A percentile compares a stretch with the other conserved stretches of the same genome.
Evolutionary conservation across 2,329 filamentous ascomycete species (phyloP).

Genomic region (Diplodia sapinea): DNA sequence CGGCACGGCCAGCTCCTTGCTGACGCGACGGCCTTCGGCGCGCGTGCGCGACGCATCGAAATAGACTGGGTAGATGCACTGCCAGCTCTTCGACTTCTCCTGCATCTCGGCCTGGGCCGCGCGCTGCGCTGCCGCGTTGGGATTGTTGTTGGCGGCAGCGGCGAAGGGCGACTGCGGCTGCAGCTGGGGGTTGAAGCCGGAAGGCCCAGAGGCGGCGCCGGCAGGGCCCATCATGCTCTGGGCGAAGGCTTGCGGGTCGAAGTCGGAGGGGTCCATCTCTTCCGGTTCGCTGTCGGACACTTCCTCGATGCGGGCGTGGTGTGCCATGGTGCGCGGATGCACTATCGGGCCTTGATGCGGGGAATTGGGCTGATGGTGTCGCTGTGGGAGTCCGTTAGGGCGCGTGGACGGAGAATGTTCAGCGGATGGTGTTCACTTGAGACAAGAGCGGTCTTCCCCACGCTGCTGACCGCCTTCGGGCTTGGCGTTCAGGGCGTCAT

Average conservation of each 20-base stretch:
- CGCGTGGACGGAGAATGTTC: neutral
- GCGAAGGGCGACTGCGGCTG: constrained; percentile 42
- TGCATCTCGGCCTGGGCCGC: constrained; percentile 50
- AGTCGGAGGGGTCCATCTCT: constrained; percentile 78
- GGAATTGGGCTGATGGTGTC: constrained; percentile 6
- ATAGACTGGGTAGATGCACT: constrained; percentile 94
- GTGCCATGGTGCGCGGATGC: constrained; percentile 66
- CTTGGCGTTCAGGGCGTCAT: neutral
- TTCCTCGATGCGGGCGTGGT: constrained; percentile 85
- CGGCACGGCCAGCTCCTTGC: constrained; percentile 71
- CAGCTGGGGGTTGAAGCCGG: constrained; percentile 36
- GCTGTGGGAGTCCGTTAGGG: neutral
- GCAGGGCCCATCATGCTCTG: constrained; percentile 50
- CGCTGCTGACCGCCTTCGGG: constrained; percentile 21
- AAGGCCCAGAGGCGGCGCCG: neutral
- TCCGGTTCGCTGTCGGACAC: constrained; percentile 80
- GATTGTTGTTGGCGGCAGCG: constrained; percentile 29
- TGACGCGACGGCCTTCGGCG: constrained; percentile 80
- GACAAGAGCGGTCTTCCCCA: neutral
- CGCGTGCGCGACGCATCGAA: constrained; percentile 80
- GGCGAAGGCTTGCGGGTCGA: constrained; percentile 73
- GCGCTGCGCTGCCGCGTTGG: constrained; percentile 43
- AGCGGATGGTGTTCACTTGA: neutral
- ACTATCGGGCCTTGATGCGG: neutral
- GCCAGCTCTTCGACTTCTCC: constrained; percentile 73